Conservation (phyloP, 2,329 filamentous ascomycete species). For the Lasiodiplodia theobromae region DNA sequence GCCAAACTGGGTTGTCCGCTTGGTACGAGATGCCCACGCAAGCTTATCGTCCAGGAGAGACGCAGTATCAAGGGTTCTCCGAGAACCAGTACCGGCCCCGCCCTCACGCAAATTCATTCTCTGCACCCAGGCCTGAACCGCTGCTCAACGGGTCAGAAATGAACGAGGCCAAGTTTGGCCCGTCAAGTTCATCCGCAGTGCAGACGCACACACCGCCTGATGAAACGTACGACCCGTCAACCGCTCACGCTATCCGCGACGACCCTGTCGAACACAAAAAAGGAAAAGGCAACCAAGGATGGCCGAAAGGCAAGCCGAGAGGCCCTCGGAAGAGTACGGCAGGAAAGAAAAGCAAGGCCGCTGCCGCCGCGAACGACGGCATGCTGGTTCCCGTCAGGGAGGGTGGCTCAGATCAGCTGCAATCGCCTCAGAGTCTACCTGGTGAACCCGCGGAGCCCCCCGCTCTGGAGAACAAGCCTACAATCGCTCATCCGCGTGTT, state of each 20-base stretch:
- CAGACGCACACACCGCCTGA: constrained; percentile 52
- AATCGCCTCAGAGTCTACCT: constrained; percentile 44
- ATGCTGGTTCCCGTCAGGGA: constrained; percentile 14
- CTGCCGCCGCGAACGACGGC: constrained; percentile 33
- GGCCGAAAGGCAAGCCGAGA: constrained; percentile 56
- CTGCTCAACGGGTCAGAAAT: constrained; percentile 6
- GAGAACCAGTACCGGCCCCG: constrained; percentile 12
- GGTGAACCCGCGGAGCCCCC: constrained; percentile 35
- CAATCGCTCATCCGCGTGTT: not conserved
- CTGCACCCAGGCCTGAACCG: constrained; percentile 13
- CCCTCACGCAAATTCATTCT: constrained; percentile 12
- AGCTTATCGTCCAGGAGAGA: not conserved
- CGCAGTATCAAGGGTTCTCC: not conserved
- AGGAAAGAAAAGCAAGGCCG: constrained; percentile 48
- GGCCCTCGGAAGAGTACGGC: constrained; percentile 46
- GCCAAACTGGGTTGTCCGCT: constrained; percentile 1
- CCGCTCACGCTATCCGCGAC: constrained; percentile 33
- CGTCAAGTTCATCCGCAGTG: constrained; percentile 32
- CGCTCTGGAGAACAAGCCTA: not conserved
- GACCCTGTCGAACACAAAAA: constrained; percentile 39
- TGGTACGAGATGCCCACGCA: constrained; percentile 9
- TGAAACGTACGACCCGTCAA: constrained; percentile 35
- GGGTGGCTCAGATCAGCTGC: constrained; percentile 39
- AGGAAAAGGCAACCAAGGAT: constrained; percentile 48
- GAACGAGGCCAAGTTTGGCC: constrained; percentile 9